Evolutionary conservation across 352 stramenopile species (phyloP).

Genomic region (Globisporangium barbulae): DNA sequence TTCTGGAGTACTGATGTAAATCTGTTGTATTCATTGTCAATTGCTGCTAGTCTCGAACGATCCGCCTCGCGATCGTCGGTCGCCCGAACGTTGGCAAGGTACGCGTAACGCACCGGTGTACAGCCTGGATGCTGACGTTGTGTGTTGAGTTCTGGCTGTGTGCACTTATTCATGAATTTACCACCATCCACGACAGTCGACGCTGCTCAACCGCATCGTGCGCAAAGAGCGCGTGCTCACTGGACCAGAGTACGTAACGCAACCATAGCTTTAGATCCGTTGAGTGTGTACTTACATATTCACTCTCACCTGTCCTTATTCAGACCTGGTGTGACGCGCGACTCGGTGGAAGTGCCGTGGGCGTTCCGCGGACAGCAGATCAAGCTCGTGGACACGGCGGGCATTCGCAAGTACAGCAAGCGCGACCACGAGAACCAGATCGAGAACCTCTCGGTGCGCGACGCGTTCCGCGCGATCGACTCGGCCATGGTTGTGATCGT

Average conservation of each 20-base stretch:
- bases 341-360: slow-evolving; percentile 81
- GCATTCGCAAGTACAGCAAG: slow-evolving; percentile 83
- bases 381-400: slow-evolving; percentile 79
- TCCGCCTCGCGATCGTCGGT: slow-evolving; percentile 79
- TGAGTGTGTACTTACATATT: neutral
- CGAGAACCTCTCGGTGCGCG: slow-evolving; percentile 79
- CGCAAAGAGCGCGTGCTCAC: slow-evolving; percentile 78
- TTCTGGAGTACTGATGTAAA: slow-evolving; percentile 3
- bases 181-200: slow-evolving; percentile 31
- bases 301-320: neutral
- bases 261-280: neutral
- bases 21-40: neutral
- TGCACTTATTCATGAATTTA: neutral
- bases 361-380: slow-evolving; percentile 68
- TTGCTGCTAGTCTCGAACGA: slow-evolving; percentile 38
- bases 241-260: slow-evolving; percentile 61
- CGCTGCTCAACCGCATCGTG: slow-evolving; percentile 79
- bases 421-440: slow-evolving; percentile 82
- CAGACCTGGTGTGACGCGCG: slow-evolving; percentile 77
- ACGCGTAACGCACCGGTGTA: neutral
- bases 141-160: neutral
- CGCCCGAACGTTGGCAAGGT: slow-evolving; percentile 77
- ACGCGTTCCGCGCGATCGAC: slow-evolving; percentile 78
- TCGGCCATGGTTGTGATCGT: slow-evolving; percentile 79
- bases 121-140: neutral